phyloP scores from a whole-genome alignment of 352 stramenopile species.

The Phytophthora sojae region DNA sequence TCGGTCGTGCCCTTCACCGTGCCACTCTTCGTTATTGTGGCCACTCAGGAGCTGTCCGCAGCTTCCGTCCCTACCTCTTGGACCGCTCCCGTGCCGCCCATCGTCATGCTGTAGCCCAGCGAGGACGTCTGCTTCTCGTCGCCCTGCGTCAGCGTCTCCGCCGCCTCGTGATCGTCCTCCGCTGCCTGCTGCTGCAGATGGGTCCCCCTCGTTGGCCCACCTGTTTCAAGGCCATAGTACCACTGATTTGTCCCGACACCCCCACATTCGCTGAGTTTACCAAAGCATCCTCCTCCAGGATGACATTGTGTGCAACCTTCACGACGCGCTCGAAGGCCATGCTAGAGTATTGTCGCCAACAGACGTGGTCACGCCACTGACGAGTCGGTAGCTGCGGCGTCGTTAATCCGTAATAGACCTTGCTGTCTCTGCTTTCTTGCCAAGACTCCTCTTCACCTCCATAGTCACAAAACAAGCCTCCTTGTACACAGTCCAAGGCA shows the following conservation, averaged over 20 bases:
- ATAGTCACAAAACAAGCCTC: too few relatives aligned
- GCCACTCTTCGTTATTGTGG: not conserved
- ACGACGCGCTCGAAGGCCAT: constrained; percentile 83
- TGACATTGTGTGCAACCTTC: constrained; percentile 61
- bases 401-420: constrained; percentile 79
- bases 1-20: not conserved
- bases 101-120: not conserved
- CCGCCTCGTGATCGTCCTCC: not conserved
- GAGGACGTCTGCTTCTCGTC: not conserved
- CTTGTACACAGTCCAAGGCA: too few relatives aligned
- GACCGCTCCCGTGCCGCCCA: not conserved
- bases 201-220: not conserved
- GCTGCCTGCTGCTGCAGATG: not conserved
- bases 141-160: not conserved
- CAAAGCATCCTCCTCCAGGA: constrained; percentile 36
- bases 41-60: not conserved
- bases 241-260: constrained; percentile 4
- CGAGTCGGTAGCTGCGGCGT: constrained; percentile 66
- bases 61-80: not conserved
- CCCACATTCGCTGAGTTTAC: not conserved
- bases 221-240: constrained; percentile 2
- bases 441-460: too few relatives aligned
- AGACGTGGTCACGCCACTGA: constrained; percentile 69
- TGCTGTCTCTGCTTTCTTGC: too few relatives aligned
- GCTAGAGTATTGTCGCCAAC: constrained; percentile 70